Conservation (phyloP, 2,329 filamentous ascomycete genomes). For the Calonectria hawksworthii region DNA sequence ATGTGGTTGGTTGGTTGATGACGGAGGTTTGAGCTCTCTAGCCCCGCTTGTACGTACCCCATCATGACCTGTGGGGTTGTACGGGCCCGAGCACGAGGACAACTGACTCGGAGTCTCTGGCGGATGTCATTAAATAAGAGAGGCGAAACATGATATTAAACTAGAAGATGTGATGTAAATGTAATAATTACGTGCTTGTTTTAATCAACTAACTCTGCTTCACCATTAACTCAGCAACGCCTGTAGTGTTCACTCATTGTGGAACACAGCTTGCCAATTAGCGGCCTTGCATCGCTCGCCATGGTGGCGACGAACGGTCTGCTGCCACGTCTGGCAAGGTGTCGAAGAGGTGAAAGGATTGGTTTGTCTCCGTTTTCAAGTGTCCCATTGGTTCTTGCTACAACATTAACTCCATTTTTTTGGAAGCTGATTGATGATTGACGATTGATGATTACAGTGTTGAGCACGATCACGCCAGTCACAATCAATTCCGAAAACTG, state of each 20-base stretch:
- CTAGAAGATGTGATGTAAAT: background rate
- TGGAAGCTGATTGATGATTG: background rate
- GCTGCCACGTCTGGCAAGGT: background rate
- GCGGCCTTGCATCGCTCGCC: background rate
- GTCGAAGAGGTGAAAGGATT: background rate
- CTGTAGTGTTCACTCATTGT: background rate
- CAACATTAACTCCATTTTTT: background rate
- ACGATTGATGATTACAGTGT: background rate
- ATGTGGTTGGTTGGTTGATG: constrained; percentile 37
- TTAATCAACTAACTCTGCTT: background rate
- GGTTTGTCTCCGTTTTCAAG: background rate
- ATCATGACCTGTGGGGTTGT: constrained; percentile 25
- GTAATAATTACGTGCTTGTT: background rate
- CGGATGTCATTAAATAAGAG: background rate
- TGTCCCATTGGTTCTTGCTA: background rate
- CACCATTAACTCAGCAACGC: background rate
- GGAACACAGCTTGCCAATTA: background rate
- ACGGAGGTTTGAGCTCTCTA: constrained; percentile 13
- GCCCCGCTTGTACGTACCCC: constrained; percentile 26
- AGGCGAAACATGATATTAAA: background rate
- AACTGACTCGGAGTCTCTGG: background rate
- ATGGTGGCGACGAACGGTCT: background rate
- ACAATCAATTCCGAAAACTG: background rate
- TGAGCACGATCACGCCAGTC: background rate
- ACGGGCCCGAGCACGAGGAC: background rate